phyloP scores from a whole-genome alignment of 2,329 filamentous ascomycete genomes.

The Orbilia blumenaviensis region DNA sequence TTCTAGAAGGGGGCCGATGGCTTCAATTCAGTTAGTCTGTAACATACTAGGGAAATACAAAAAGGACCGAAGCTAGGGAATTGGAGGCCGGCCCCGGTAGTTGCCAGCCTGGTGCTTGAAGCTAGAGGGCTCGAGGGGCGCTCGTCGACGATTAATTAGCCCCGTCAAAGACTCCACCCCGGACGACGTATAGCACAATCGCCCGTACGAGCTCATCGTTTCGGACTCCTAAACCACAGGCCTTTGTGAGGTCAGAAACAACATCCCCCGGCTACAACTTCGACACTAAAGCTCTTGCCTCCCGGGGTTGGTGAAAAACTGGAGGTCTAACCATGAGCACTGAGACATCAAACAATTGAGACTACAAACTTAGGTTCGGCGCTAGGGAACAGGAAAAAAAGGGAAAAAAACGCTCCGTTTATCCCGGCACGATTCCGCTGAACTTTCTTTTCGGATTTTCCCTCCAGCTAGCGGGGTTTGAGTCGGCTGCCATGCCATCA shows the following conservation, averaged over 20 bases:
- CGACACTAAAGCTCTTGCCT: constrained; percentile 8
- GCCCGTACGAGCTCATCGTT: constrained; percentile 38
- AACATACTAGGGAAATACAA: constrained; percentile 37
- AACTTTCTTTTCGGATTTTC: constrained; percentile 22
- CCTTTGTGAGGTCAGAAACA: constrained; percentile 19
- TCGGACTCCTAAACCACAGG: not conserved
- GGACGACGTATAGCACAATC: constrained; percentile 32
- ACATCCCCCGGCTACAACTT: constrained; percentile 36
- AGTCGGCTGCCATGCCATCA: not conserved
- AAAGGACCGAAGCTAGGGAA: constrained; percentile 11
- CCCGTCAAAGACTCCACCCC: constrained; percentile 43
- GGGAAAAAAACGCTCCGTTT: constrained; percentile 51
- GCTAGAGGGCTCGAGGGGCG: constrained; percentile 13
- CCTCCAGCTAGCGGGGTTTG: not conserved
- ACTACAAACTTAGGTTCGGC: constrained; percentile 3
- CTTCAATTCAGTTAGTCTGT: constrained; percentile 1
- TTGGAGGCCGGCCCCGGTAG: constrained; percentile 28
- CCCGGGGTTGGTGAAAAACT: constrained; percentile 27
- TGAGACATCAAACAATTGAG: constrained; percentile 25
- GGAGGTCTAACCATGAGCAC: constrained; percentile 37
- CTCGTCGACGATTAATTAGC: constrained; percentile 32
- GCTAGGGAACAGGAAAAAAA: constrained; percentile 29
- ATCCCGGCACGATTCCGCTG: constrained; percentile 45
- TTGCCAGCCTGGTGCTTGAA: constrained; percentile 17
- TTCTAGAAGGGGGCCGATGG: constrained; percentile 1